Conservation (phyloP, 140 eudicot species). For the Bidens hawaiensis region DNA sequence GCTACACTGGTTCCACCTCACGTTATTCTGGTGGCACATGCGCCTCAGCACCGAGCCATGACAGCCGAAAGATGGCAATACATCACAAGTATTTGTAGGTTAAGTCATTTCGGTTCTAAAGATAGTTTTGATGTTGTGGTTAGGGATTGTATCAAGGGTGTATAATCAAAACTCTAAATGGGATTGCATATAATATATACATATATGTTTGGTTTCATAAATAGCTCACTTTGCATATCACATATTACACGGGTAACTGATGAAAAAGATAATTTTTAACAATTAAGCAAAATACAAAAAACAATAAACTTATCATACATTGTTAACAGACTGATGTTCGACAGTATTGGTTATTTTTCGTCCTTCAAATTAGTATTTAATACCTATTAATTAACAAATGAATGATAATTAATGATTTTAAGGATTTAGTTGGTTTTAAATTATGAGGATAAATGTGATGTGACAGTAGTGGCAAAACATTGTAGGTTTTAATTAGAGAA, state of each 20-base stretch:
- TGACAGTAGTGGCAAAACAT: too few relatives aligned
- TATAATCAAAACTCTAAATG: neutral
- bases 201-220: conserved; percentile 5
- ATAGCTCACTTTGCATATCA: neutral
- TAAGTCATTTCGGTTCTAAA: conserved; percentile 5
- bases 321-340: too few relatives aligned
- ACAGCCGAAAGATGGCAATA: conserved; percentile 34
- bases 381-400: too few relatives aligned
- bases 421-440: too few relatives aligned
- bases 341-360: too few relatives aligned
- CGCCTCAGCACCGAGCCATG: conserved; percentile 23
- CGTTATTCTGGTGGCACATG: conserved; percentile 17
- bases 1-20: conserved; percentile 8
- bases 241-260: neutral
- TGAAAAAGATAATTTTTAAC: too few relatives aligned
- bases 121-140: conserved; percentile 12
- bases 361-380: too few relatives aligned
- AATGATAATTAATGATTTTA: too few relatives aligned
- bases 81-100: conserved; percentile 39
- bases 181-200: conserved; percentile 2
- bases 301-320: too few relatives aligned
- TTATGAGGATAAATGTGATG: too few relatives aligned
- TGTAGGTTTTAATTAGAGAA: too few relatives aligned
- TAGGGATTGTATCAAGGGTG: neutral
- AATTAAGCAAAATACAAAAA: too few relatives aligned